Conservation (phyloP, 176 grass and related monocot species). For the Leersia perrieri region DNA sequence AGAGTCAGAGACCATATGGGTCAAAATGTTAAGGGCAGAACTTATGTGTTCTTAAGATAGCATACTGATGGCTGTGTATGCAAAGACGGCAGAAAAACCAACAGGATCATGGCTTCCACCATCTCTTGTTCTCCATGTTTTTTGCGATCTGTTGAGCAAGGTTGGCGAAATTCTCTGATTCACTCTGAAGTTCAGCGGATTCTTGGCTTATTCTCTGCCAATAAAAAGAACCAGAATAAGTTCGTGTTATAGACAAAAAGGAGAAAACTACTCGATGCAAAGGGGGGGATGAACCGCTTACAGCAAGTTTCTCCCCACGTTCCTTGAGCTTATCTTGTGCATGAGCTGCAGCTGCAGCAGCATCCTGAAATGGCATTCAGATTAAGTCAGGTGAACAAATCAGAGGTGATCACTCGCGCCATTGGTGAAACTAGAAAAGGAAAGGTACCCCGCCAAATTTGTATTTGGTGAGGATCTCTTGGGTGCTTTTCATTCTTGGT, state of each 20-base stretch:
- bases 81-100: neutral
- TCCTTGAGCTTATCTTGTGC: slow-evolving; percentile 83
- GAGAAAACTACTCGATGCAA: neutral
- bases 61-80: neutral
- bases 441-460: slow-evolving; percentile 72
- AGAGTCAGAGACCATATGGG: neutral
- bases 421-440: neutral
- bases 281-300: slow-evolving; percentile 8
- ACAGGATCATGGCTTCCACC: slow-evolving; percentile 67
- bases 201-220: slow-evolving; percentile 62
- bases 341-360: slow-evolving; percentile 71
- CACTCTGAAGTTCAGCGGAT: slow-evolving; percentile 74
- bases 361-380: slow-evolving; percentile 49
- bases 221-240: neutral
- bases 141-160: slow-evolving; percentile 72
- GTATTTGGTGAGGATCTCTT: slow-evolving; percentile 95
- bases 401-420: neutral
- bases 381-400: neutral
- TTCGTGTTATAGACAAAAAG: neutral
- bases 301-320: slow-evolving; percentile 86
- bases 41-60: neutral
- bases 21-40: neutral
- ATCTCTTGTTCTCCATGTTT: slow-evolving; percentile 75
- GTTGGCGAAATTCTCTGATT: slow-evolving; percentile 68
- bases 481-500: slow-evolving; percentile 69